A percentile compares a stretch with the other conserved stretches of the same genome.
These are phyloP conservation scores for Phoma herbarum DNA, from an alignment of 2,329 filamentous ascomycete genomes.

Conservation along the genomic window DNA sequence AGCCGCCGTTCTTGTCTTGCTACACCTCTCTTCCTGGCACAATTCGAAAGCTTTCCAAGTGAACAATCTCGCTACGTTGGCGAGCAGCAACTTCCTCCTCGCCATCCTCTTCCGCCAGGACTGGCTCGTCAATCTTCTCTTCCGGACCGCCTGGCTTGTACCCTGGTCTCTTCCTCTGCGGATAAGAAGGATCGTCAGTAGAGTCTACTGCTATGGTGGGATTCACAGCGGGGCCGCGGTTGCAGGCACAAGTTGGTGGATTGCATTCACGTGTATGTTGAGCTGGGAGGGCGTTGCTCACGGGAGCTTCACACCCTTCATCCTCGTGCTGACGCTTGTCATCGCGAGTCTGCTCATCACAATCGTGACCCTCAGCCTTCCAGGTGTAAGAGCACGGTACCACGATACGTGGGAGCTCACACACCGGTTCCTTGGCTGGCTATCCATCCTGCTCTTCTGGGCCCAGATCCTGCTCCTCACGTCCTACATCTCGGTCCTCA, in stretches of 20 bases:
- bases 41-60: background rate
- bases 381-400: constrained; percentile 29
- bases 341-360: constrained; percentile 31
- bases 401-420: constrained; percentile 49
- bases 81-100: constrained; percentile 46
- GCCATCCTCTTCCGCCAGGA: constrained; percentile 46
- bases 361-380: constrained; percentile 40
- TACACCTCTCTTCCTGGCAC: constrained; percentile 18
- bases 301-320: constrained; percentile 17
- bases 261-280: constrained; percentile 50
- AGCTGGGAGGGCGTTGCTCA: constrained; percentile 33
- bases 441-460: constrained; percentile 42
- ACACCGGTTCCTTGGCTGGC: constrained; percentile 50
- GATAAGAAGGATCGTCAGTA: constrained; percentile 34
- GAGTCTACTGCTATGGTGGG: constrained; percentile 47
- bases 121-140: constrained; percentile 43
- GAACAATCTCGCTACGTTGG: constrained; percentile 36
- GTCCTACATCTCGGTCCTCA: background rate
- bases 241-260: constrained; percentile 54
- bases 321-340: constrained; percentile 34
- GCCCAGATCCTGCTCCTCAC: constrained; percentile 33
- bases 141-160: constrained; percentile 42
- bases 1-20: constrained; percentile 29
- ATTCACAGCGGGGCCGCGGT: constrained; percentile 47
- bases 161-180: constrained; percentile 39